A percentile compares a stretch with the other conserved stretches of the same genome.
phyloP scores from a whole-genome alignment of 768 basidiomycete species.

The Psilocybe tampanensis region DNA sequence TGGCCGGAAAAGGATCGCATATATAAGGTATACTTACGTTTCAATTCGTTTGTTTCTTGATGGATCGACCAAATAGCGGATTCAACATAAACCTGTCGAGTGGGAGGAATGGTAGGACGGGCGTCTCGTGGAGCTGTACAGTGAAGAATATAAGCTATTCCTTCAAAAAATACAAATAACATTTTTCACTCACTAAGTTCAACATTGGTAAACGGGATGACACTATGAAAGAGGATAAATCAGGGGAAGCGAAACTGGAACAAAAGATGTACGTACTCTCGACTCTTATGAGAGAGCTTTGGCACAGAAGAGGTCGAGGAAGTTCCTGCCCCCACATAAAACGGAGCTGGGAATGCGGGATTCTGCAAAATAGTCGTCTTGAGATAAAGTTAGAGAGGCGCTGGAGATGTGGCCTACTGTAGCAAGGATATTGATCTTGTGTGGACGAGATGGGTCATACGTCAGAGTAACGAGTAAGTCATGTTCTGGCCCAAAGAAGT shows the following conservation, averaged over 20 bases:
- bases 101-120: slow-evolving; percentile 27
- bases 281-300: slow-evolving; percentile 13
- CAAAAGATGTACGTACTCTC: slow-evolving; percentile 21
- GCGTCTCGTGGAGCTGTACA: slow-evolving; percentile 34
- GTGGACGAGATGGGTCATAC: slow-evolving; percentile 17
- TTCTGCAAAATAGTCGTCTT: slow-evolving; percentile 30
- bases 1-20: background rate
- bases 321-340: slow-evolving; percentile 40
- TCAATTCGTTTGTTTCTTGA: slow-evolving; percentile 37
- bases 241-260: background rate
- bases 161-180: background rate
- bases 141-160: background rate
- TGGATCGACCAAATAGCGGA: slow-evolving; percentile 52
- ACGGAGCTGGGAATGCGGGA: slow-evolving; percentile 36
- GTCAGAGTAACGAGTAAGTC: slow-evolving; percentile 37
- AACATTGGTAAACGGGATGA: slow-evolving; percentile 37
- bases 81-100: slow-evolving; percentile 29
- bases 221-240: slow-evolving; percentile 22
- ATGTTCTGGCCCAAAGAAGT: slow-evolving; percentile 27
- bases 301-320: background rate
- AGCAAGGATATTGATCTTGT: slow-evolving; percentile 34
- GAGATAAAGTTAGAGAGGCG: background rate
- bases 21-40: slow-evolving; percentile 29
- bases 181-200: slow-evolving; percentile 31
- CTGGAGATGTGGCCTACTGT: slow-evolving; percentile 29